Evolutionary conservation across 208 protist genomes (phyloP).

Genomic region (Acanthamoeba royreba): DNA sequence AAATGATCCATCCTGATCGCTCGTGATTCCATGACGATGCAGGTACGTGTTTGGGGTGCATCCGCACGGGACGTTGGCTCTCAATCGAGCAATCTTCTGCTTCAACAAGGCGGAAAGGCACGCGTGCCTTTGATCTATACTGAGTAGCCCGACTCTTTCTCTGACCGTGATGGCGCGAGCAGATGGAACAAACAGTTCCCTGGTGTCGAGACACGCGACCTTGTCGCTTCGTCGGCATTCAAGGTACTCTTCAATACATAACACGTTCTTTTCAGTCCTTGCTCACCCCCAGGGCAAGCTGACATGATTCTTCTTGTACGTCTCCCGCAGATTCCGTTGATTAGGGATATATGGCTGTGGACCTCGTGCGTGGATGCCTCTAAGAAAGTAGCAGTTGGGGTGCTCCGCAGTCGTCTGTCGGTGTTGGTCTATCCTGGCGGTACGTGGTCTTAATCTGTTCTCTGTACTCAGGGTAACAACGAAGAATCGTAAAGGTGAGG

Average conservation of each 20-base stretch:
- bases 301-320: too few relatives aligned
- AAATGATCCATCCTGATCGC: background rate
- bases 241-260: background rate
- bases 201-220: background rate
- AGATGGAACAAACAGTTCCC: conserved; percentile 16
- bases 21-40: background rate
- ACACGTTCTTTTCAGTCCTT: too few relatives aligned
- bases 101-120: background rate
- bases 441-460: background rate
- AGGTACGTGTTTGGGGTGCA: background rate
- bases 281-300: too few relatives aligned
- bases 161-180: background rate
- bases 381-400: background rate
- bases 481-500: background rate
- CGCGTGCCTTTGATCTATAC: background rate
- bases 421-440: conserved; percentile 1
- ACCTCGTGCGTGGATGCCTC: background rate
- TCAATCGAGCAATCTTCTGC: conserved; percentile 2
- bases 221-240: background rate
- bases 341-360: conserved; percentile 16
- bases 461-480: background rate
- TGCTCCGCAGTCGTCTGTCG: background rate
- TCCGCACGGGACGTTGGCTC: background rate
- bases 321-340: background rate
- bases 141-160: background rate